A percentile compares a stretch with the other conserved stretches of the same genome.
phyloP scores from a whole-genome alignment of 140 eudicot species.

The Oenanthe javanica region DNA sequence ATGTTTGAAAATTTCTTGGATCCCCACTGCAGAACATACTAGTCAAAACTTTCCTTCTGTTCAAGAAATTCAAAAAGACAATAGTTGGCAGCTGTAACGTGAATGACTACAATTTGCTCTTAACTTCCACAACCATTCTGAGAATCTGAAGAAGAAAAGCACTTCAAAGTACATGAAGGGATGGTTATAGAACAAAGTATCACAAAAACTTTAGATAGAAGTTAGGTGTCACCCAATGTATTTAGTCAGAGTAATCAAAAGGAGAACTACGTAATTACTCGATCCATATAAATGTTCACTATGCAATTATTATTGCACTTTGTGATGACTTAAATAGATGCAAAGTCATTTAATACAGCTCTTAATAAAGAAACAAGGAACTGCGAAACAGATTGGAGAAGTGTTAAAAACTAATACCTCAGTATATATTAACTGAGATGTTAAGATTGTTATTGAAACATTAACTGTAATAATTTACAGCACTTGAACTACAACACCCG shows the following conservation, averaged over 20 bases:
- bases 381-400: not conserved
- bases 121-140: not conserved
- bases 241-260: not conserved
- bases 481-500: slow-evolving; percentile 64
- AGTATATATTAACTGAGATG: slow-evolving; percentile 24
- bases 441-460: slow-evolving; percentile 59
- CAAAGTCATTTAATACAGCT: not conserved
- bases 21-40: not conserved
- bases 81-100: not conserved
- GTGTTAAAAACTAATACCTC: slow-evolving; percentile 13
- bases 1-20: not conserved
- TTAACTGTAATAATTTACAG: slow-evolving; percentile 64
- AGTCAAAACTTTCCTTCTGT: not conserved
- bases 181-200: not conserved
- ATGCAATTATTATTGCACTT: not conserved
- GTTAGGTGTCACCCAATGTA: not conserved
- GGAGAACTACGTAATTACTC: not conserved
- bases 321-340: not conserved
- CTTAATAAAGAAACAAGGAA: not conserved
- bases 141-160: not conserved
- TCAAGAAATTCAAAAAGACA: not conserved
- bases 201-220: not conserved
- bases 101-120: not conserved
- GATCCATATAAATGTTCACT: not conserved
- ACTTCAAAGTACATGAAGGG: not conserved